Conservation (phyloP, 2,329 filamentous ascomycete species). For the Aurifilum marmelostoma region DNA sequence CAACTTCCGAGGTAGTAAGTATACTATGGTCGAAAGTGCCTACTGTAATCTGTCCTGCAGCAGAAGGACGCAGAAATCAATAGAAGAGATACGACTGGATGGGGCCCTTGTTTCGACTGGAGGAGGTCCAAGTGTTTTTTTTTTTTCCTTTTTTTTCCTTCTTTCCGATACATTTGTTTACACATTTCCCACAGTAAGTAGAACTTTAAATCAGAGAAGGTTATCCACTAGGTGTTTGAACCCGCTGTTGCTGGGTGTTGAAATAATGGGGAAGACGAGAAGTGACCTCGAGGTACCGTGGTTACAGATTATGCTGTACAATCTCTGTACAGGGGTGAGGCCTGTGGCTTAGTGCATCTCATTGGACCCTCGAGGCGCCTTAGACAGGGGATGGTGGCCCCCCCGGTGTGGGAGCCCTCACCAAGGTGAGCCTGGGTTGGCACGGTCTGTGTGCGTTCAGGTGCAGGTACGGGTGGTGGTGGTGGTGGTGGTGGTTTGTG, state of each 20-base stretch:
- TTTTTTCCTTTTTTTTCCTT: too few relatives aligned
- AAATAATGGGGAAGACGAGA: neutral
- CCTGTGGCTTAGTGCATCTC: neutral
- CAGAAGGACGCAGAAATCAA: neutral
- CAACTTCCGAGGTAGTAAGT: neutral
- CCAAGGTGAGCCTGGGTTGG: neutral
- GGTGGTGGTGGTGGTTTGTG: too few relatives aligned
- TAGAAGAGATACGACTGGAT: neutral
- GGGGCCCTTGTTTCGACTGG: neutral
- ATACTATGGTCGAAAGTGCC: neutral
- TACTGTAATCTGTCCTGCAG: neutral
- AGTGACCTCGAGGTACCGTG: neutral
- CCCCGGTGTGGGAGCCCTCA: slow-evolving; percentile 6
- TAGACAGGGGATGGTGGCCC: neutral
- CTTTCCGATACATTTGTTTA: neutral
- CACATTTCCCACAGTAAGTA: neutral
- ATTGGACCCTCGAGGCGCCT: neutral
- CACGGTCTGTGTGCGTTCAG: neutral
- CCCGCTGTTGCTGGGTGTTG: neutral
- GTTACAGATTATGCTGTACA: neutral
- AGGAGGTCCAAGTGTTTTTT: neutral
- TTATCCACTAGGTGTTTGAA: neutral
- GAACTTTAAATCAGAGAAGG: neutral
- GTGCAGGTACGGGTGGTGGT: neutral
- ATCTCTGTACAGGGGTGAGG: neutral